Conservation (phyloP, 1,284 basidiomycete genomes). For the Cryptococcus sp. region DNA sequence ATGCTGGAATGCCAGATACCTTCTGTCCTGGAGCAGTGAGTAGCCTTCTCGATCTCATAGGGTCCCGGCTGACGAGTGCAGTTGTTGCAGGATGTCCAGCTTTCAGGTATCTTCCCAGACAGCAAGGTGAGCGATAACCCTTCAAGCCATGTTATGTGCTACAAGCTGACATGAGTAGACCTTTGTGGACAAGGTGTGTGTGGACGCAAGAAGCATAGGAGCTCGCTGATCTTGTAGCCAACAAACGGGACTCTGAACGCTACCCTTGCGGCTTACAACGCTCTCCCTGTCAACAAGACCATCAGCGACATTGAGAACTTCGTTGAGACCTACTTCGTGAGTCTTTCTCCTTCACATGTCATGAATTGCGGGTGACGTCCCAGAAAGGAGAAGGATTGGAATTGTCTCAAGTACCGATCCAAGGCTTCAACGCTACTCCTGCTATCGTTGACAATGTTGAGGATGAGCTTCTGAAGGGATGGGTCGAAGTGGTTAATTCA, state of each 20-base stretch:
- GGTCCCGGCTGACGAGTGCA: constrained; percentile 29
- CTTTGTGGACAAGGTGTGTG: constrained; percentile 65
- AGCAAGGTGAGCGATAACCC: constrained; percentile 59
- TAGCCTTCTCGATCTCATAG: constrained; percentile 12
- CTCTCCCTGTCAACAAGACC: constrained; percentile 56
- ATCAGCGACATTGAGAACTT: constrained; percentile 55
- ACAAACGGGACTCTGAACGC: constrained; percentile 60
- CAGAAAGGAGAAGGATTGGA: constrained; percentile 73
- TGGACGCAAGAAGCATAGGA: background rate
- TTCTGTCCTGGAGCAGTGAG: constrained; percentile 73
- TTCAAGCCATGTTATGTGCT: background rate
- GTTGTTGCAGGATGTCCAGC: constrained; percentile 78
- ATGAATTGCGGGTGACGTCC: background rate
- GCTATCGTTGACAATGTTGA: constrained; percentile 66
- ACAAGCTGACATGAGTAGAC: constrained; percentile 17
- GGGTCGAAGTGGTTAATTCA: constrained; percentile 67
- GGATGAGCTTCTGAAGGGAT: constrained; percentile 66
- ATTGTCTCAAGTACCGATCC: constrained; percentile 59
- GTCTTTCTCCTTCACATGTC: constrained; percentile 46
- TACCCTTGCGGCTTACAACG: constrained; percentile 65
- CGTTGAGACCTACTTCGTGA: constrained; percentile 64
- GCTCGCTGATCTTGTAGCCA: constrained; percentile 48
- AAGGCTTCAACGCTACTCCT: constrained; percentile 59
- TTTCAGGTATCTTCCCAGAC: constrained; percentile 69
- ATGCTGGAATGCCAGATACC: constrained; percentile 54